phyloP scores from a whole-genome alignment of 371 early-diverging fungal species.

The Haplosporangium sp. region DNA sequence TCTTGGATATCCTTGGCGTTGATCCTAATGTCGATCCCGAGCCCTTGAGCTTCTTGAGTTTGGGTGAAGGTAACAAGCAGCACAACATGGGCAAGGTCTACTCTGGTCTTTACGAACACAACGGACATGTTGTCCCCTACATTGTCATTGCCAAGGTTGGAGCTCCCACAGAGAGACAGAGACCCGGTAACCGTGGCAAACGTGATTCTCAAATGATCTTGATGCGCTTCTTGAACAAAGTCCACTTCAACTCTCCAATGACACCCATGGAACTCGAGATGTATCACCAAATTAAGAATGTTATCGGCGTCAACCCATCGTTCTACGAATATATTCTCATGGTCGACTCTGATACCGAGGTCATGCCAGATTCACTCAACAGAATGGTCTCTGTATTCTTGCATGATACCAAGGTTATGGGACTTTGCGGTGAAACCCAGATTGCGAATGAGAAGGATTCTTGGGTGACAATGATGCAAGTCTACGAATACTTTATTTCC shows the following conservation, averaged over 20 bases:
- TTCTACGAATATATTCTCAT: conserved; percentile 94
- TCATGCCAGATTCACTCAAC: conserved; percentile 84
- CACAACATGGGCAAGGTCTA: conserved; percentile 98
- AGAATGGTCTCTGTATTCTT: conserved; percentile 90
- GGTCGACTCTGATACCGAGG: conserved; percentile 97
- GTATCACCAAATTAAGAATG: conserved; percentile 92
- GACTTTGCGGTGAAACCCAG: conserved; percentile 94
- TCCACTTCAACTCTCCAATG: conserved; percentile 94
- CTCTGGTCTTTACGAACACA: conserved; percentile 94
- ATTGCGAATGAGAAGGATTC: conserved; percentile 90
- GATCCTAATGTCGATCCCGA: conserved; percentile 90
- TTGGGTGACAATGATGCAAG: conserved; percentile 98
- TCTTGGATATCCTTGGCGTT: conserved; percentile 94
- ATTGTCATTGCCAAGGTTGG: conserved; percentile 97
- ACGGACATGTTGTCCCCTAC: conserved; percentile 92
- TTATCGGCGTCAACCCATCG: conserved; percentile 89
- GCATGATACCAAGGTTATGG: conserved; percentile 91
- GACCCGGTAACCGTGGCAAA: conserved; percentile 99
- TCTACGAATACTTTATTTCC: conserved; percentile 98
- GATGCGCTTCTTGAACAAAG: conserved; percentile 98
- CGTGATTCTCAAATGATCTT: conserved; percentile 99
- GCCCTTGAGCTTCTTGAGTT: conserved; percentile 91
- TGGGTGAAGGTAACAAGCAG: conserved; percentile 92
- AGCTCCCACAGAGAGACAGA: conserved; percentile 79
- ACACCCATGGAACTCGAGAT: conserved; percentile 94